phyloP scores from a whole-genome alignment of 306 rosid genomes.

The Cucumis sativus region DNA sequence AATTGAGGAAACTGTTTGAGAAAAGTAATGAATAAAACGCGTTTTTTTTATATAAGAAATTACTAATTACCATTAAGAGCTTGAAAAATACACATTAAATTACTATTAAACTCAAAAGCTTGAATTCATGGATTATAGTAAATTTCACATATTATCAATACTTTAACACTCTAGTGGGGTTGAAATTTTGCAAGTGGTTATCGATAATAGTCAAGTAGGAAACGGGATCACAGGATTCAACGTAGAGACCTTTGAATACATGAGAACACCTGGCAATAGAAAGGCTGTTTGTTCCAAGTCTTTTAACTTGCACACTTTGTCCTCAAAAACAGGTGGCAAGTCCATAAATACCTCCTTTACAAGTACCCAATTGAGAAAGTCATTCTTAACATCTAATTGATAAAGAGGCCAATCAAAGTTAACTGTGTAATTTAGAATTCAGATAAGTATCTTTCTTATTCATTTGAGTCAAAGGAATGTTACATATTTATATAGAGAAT shows the following conservation, averaged over 20 bases:
- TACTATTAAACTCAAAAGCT: not conserved
- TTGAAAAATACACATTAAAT: not conserved
- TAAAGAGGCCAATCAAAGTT: too few relatives aligned
- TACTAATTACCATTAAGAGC: not conserved
- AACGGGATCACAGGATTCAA: not conserved
- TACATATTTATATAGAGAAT: too few relatives aligned
- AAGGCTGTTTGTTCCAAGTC: too few relatives aligned
- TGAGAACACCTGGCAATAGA: too few relatives aligned
- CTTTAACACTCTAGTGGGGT: not conserved
- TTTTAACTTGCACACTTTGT: too few relatives aligned
- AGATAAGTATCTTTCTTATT: too few relatives aligned
- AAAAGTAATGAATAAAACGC: not conserved
- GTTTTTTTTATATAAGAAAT: not conserved
- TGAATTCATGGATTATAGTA: not conserved
- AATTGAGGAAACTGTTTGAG: not conserved
- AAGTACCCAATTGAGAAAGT: too few relatives aligned
- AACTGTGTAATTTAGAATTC: too few relatives aligned
- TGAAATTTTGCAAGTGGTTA: not conserved
- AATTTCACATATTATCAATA: not conserved
- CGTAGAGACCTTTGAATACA: not conserved
- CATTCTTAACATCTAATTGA: too few relatives aligned
- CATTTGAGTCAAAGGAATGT: too few relatives aligned
- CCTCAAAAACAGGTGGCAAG: too few relatives aligned
- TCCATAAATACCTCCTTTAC: too few relatives aligned
- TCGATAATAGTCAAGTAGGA: not conserved